Conservation (phyloP, 2,329 filamentous ascomycete genomes). For the Periglandula ipomoeae region DNA sequence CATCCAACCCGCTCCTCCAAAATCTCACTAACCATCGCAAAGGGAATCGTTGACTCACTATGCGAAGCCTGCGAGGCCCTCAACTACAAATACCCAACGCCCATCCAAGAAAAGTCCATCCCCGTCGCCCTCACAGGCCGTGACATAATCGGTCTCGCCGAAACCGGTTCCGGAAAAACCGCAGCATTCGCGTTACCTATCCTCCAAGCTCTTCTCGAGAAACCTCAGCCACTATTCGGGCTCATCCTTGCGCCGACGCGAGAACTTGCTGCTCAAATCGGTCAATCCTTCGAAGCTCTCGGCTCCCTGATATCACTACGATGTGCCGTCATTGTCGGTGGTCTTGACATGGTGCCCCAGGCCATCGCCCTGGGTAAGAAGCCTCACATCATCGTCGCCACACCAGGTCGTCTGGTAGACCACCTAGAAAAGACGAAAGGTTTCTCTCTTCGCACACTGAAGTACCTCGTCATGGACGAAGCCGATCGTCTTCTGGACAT, state of each 20-base stretch:
- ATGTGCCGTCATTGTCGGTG: slow-evolving; percentile 79
- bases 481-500: slow-evolving; percentile 87
- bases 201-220: slow-evolving; percentile 80
- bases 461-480: slow-evolving; percentile 92
- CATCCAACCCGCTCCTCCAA: neutral
- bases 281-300: slow-evolving; percentile 77
- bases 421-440: slow-evolving; percentile 96
- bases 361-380: slow-evolving; percentile 89
- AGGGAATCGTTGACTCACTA: slow-evolving; percentile 77
- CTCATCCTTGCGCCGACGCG: slow-evolving; percentile 87
- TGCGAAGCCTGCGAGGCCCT: slow-evolving; percentile 80
- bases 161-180: slow-evolving; percentile 94
- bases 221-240: slow-evolving; percentile 78
- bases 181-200: slow-evolving; percentile 92
- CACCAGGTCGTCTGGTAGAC: slow-evolving; percentile 79
- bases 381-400: slow-evolving; percentile 88
- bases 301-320: slow-evolving; percentile 82
- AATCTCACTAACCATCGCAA: neutral
- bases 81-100: slow-evolving; percentile 77
- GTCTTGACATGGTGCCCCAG: slow-evolving; percentile 92
- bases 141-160: slow-evolving; percentile 87
- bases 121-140: slow-evolving; percentile 69
- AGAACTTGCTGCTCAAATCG: slow-evolving; percentile 88
- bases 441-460: slow-evolving; percentile 72
- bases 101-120: slow-evolving; percentile 81